Conservation (phyloP, 2,329 filamentous ascomycete genomes). For the Byssothecium circinans region DNA sequence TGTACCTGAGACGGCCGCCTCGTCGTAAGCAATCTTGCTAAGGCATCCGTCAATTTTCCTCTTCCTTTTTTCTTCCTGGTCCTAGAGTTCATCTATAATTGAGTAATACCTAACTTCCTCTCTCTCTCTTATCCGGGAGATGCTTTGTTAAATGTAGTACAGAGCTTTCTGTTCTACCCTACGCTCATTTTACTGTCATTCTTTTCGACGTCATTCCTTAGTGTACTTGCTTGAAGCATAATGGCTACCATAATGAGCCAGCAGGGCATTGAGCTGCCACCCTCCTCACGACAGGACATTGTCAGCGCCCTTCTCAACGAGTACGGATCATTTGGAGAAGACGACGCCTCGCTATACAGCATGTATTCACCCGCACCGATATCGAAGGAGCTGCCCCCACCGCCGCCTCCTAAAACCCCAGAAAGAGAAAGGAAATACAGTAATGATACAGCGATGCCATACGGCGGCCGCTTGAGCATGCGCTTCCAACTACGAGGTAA, state of each 20-base stretch:
- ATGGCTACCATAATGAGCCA: conserved; percentile 34
- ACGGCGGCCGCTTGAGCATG: conserved; percentile 26
- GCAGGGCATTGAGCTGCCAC: conserved; percentile 24
- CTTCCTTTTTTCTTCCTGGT: conserved; percentile 26
- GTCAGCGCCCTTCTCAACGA: conserved; percentile 43
- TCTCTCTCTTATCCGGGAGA: conserved; percentile 4
- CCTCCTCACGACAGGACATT: conserved; percentile 40
- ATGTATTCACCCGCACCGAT: conserved; percentile 23
- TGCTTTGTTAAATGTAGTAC: conserved; percentile 13
- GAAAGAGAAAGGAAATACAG: conserved; percentile 21
- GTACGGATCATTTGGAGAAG: conserved; percentile 38
- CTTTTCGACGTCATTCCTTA: conserved; percentile 7
- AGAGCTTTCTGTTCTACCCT: conserved; percentile 13
- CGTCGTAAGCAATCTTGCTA: conserved; percentile 20
- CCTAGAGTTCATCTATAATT: conserved; percentile 13
- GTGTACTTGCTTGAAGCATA: conserved; percentile 4
- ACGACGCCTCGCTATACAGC: conserved; percentile 23
- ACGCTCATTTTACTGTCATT: conserved; percentile 14
- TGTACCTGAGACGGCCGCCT: conserved; percentile 39
- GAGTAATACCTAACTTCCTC: conserved; percentile 6
- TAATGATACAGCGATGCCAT: conserved; percentile 28
- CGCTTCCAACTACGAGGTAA: conserved; percentile 42
- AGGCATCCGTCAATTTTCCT: conserved; percentile 21
- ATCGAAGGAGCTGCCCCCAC: conserved; percentile 36
- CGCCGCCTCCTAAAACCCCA: conserved; percentile 23